Base-by-base conservation (phyloP, 495 filamentous ascomycete species). In the Annulohypoxylon moriforme region DNA sequence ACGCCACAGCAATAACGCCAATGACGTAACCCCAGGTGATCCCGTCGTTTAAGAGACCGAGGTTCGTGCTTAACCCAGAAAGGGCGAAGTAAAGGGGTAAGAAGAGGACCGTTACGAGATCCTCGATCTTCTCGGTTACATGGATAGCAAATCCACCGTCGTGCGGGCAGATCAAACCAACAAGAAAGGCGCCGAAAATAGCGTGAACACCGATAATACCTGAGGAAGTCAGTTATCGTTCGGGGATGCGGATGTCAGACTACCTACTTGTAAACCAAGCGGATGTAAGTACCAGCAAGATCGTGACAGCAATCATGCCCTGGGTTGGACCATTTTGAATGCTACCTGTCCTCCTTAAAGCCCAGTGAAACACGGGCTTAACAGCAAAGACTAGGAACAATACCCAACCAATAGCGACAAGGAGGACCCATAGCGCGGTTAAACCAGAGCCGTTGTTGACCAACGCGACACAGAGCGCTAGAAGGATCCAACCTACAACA, bases 81-180 rank as follows among this genome's bases (percentile, higher is more conserved):
- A 97, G 85, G 3, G 96, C 93, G 81, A 98, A 99, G 78, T 99
- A 99, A 3, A 99, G 89, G 0, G 96, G 96, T 11, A 98, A 83
- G 68, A 99, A 94, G n/a, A 99, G 83, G 22, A 93, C 88, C 0
- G 89, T 87, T 53, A 99, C 91, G 7, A 99, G 81, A 81, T 99
- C 96, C 77, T 99, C 96, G 58, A 99, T 88, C 83, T 98, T 99
- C 76, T 99, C 96, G 0, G 94, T 95, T 64, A 99, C 79, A 70
- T 96, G 94, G 77, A 98, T 96, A 16, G 94, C 92, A 79, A 98
- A 99, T 6, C 95, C 95, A 40, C 93, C 93, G 56, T 98, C 92
- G 74, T 97, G 96, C 0, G 96, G 96, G 76, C 94, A 97, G 62
- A 99, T 94, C 60, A 99, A 72, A 13, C 96, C 96, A 65, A 96